Evolutionary conservation across 345 rosid genomes (phyloP), one percentile per base, ranked within the genome.

Genomic region (Eucalyptus guilfoylei): DNA sequence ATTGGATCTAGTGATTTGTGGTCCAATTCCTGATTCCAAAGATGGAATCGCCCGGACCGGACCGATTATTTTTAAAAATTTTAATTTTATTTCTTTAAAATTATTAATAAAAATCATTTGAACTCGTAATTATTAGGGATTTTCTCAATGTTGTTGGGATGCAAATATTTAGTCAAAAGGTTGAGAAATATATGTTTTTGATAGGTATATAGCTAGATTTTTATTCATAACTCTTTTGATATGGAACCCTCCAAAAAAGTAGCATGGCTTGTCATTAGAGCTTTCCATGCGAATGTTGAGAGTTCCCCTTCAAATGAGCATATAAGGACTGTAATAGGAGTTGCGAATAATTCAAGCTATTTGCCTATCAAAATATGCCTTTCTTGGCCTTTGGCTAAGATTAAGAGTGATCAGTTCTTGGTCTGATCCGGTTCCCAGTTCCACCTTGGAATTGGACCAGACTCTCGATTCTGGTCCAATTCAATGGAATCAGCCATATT

Each of bases 21-120:
- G 32, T 28, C 14, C 8, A 52, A 52, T 52, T 17, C 24, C 4
- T 26, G 16, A 60, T 28, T 26, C n/a, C 32, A 28, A 60, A 15
- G 14, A 11, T 60, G 2, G 2, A 13, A 26, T 6, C 0, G 2
- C 3, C 1, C 0, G 0, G 12, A 12, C 32, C 0, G 9, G 0
- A 60, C 32, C 0, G 1, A 28, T 60, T 60, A 28, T 28, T 60
- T 60, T 28, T 9, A 0, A 13, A 60, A 12, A 1, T 1, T 60
- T 28, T 28, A 62, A 12, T 62, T 4, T 28, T 62, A 28, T 28
- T 28, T 62, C 17, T 62, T 62, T 13, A 28, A 28, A 28, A 12
- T 62, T 26, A 28, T 62, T 62, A 62, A 28, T 52, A 28, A 30
- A 62, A 62, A 62, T 62, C 17, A 62, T 28, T 62, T 24, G 32